Conservation (phyloP, 2,329 filamentous ascomycete species). For the Leptographium radiaticola region DNA sequence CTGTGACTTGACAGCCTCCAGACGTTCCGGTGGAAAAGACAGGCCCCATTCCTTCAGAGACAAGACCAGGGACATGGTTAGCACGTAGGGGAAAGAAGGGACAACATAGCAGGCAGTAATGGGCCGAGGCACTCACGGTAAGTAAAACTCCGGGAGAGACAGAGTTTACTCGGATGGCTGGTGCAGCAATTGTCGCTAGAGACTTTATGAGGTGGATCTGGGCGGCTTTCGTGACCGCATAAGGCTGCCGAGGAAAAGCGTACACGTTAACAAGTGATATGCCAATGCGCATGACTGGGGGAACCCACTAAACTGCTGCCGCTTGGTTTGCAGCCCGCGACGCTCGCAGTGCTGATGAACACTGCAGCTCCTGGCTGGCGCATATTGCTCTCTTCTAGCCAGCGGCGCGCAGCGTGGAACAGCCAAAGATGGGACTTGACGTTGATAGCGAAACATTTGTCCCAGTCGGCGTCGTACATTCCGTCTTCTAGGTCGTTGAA, state of each 20-base stretch:
- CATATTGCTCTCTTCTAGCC: conserved; percentile 38
- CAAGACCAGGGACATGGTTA: not conserved
- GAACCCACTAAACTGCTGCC: conserved; percentile 42
- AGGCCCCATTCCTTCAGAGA: conserved; percentile 44
- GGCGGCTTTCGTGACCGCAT: conserved; percentile 66
- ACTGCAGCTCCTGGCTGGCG: conserved; percentile 22
- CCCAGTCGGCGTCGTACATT: conserved; percentile 44
- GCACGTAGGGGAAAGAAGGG: not conserved
- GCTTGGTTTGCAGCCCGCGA: conserved; percentile 50
- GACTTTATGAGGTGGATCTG: conserved; percentile 45
- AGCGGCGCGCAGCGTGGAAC: conserved; percentile 37
- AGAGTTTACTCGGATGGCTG: conserved; percentile 44
- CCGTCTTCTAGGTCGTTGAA: conserved; percentile 38
- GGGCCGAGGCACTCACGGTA: conserved; percentile 22
- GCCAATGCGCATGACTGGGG: too few relatives aligned
- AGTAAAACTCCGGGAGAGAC: conserved; percentile 41
- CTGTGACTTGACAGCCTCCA: conserved; percentile 37
- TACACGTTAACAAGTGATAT: not conserved
- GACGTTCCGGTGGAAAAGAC: conserved; percentile 41
- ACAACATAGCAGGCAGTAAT: not conserved
- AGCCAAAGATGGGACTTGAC: conserved; percentile 50
- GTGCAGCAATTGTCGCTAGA: conserved; percentile 37
- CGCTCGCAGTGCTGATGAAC: conserved; percentile 51
- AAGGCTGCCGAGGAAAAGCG: conserved; percentile 34
- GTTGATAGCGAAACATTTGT: conserved; percentile 45